phyloP scores from a whole-genome alignment of 257 asterid genomes.

The Asclepias syriaca region DNA sequence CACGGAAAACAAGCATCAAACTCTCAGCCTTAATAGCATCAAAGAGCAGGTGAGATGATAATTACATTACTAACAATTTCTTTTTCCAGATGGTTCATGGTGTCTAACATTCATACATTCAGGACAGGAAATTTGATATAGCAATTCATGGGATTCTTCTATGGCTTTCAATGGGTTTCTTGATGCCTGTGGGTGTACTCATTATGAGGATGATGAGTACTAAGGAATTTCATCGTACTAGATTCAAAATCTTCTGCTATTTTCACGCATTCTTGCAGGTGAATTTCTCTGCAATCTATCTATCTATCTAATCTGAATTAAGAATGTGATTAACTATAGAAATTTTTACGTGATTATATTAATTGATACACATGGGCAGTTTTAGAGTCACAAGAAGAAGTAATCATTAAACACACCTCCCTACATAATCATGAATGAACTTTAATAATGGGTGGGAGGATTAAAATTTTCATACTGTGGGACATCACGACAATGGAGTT shows the following conservation, averaged over 20 bases:
- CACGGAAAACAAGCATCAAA: conserved; percentile 16
- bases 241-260: conserved; percentile 47
- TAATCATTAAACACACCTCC: conserved; percentile 23
- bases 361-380: conserved; percentile 3
- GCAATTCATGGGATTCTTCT: conserved; percentile 64
- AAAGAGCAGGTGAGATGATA: conserved; percentile 13
- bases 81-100: background rate
- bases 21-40: conserved; percentile 6
- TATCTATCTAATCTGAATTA: background rate
- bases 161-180: conserved; percentile 80
- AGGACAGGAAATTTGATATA: conserved; percentile 52
- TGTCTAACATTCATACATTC: conserved; percentile 1
- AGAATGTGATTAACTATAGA: background rate
- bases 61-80: background rate
- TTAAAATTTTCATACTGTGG: conserved; percentile 8
- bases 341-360: background rate
- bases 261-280: conserved; percentile 73
- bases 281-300: background rate
- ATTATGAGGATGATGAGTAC: conserved; percentile 50
- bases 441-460: conserved; percentile 28
- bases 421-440: conserved; percentile 42
- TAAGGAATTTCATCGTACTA: conserved; percentile 27
- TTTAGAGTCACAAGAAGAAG: conserved; percentile 29
- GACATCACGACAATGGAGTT: conserved; percentile 10
- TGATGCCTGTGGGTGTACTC: conserved; percentile 73